Evolutionary conservation across 257 asterid species (phyloP).

Genomic region (Nicotiana paniculata): DNA sequence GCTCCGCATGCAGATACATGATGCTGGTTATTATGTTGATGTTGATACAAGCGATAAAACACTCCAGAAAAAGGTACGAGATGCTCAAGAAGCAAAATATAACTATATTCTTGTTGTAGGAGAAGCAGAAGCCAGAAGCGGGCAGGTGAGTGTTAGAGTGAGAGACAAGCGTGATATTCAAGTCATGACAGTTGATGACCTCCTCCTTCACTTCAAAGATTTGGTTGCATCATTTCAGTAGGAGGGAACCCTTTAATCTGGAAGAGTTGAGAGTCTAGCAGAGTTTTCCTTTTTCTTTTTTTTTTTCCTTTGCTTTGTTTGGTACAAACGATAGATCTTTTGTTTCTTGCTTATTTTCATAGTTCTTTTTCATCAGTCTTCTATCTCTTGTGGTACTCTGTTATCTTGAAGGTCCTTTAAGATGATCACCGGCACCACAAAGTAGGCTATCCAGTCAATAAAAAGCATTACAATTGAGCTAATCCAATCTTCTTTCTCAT

Average conservation of each 20-base stretch:
- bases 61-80: constrained; percentile 82
- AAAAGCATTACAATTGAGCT: constrained; percentile 22
- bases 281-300: neutral
- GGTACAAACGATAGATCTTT: neutral
- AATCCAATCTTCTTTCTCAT: no score
- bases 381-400: constrained; percentile 11
- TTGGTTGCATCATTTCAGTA: constrained; percentile 54
- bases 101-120: constrained; percentile 90
- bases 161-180: constrained; percentile 46
- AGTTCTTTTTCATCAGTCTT: neutral
- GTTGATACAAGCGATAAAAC: constrained; percentile 73
- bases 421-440: constrained; percentile 37
- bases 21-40: constrained; percentile 70
- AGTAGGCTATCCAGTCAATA: constrained; percentile 48
- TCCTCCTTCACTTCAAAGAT: constrained; percentile 48
- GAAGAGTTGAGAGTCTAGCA: neutral
- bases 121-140: constrained; percentile 72
- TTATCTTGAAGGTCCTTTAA: constrained; percentile 32
- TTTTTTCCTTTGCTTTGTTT: neutral
- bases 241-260: neutral
- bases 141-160: constrained; percentile 76
- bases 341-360: neutral
- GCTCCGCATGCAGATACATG: constrained; percentile 65
- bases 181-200: constrained; percentile 50
- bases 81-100: constrained; percentile 86